A percentile compares a stretch with the other conserved stretches of the same genome.
These are phyloP conservation scores for Cystobasidium slooffiae DNA, from an alignment of 1,284 basidiomycete genomes.

Conservation along the genomic window DNA sequence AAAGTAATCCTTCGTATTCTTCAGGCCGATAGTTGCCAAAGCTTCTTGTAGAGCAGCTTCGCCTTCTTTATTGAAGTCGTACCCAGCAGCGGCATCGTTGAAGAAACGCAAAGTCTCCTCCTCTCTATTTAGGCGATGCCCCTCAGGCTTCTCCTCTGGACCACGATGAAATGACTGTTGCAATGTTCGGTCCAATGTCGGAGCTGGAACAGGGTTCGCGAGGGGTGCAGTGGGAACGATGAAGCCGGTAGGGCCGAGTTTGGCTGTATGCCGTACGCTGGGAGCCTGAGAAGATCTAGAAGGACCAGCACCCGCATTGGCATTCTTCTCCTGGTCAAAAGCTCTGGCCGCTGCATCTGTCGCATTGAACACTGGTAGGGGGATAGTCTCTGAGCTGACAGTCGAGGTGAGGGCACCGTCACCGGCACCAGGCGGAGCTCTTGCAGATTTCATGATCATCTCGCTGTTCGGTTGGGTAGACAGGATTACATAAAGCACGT, in stretches of 20 bases:
- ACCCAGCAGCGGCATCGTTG: slow-evolving; percentile 11
- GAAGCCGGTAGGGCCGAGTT: slow-evolving; percentile 1
- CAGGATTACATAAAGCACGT: too few relatives aligned
- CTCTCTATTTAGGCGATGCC: neutral
- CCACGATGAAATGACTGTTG: neutral
- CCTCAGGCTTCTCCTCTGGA: neutral
- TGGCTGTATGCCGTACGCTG: neutral
- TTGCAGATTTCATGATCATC: too few relatives aligned
- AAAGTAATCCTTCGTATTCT: neutral
- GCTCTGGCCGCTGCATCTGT: too few relatives aligned
- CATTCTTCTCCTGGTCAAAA: too few relatives aligned
- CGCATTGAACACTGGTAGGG: too few relatives aligned
- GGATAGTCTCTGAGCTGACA: too few relatives aligned
- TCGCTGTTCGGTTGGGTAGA: too few relatives aligned
- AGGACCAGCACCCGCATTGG: too few relatives aligned
- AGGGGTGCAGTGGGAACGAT: neutral
- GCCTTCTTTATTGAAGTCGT: slow-evolving; percentile 19
- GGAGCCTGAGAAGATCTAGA: neutral
- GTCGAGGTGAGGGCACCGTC: too few relatives aligned
- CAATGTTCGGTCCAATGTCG: too few relatives aligned
- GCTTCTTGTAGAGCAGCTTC: slow-evolving; percentile 9
- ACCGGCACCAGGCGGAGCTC: too few relatives aligned
- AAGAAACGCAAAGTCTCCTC: neutral
- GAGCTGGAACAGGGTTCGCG: too few relatives aligned
- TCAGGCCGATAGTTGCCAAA: slow-evolving; percentile 8